Conservation (phyloP, 768 basidiomycete genomes). For the Leucosporidium scottii region DNA sequence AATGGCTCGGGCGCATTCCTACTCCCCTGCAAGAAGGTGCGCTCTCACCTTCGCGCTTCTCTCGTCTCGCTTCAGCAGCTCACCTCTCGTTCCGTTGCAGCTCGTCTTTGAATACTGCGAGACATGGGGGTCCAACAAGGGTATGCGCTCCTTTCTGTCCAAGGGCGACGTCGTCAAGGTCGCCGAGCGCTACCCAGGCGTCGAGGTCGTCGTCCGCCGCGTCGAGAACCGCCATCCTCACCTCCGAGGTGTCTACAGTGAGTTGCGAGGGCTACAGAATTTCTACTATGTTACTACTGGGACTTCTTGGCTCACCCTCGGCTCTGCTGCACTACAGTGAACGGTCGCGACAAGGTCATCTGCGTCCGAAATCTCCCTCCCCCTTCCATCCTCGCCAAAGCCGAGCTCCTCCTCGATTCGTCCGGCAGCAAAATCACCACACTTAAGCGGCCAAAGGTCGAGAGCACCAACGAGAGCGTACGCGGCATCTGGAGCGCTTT, state of each 20-base stretch:
- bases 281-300: background rate
- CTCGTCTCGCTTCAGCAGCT: too few relatives aligned
- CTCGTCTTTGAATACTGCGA: conserved; percentile 86
- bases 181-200: conserved; percentile 68
- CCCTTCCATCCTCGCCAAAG: conserved; percentile 65
- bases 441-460: conserved; percentile 63
- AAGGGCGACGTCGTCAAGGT: conserved; percentile 49
- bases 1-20: conserved; percentile 6
- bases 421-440: conserved; percentile 79
- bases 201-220: conserved; percentile 75
- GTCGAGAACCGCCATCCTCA: conserved; percentile 69
- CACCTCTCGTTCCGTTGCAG: background rate
- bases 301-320: background rate
- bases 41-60: too few relatives aligned
- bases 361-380: conserved; percentile 68
- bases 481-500: conserved; percentile 87
- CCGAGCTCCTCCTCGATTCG: conserved; percentile 74
- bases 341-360: conserved; percentile 81
- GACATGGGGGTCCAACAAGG: conserved; percentile 66
- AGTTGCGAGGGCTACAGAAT: conserved; percentile 34
- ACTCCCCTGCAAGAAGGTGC: conserved; percentile 21
- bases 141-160: conserved; percentile 61
- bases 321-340: conserved; percentile 49
- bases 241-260: conserved; percentile 74
- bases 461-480: conserved; percentile 69